phyloP scores from a whole-genome alignment of 257 asterid species.

The Hygrophila difformis region DNA sequence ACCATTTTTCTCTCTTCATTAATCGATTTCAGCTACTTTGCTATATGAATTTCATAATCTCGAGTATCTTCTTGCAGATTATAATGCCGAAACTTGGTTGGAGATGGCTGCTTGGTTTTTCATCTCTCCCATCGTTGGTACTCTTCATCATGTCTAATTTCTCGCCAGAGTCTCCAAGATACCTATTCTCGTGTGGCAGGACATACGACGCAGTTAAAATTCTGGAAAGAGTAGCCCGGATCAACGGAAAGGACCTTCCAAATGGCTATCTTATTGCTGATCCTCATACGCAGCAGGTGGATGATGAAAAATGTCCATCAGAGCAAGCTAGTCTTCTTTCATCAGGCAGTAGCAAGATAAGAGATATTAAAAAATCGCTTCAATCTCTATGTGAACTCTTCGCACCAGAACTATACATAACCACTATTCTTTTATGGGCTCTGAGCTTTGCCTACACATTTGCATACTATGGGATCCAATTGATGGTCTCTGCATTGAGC shows the following conservation, averaged over 20 bases:
- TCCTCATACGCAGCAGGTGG: neutral
- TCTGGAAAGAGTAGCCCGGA: slow-evolving; percentile 20
- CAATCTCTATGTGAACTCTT: slow-evolving; percentile 11
- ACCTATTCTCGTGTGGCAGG: slow-evolving; percentile 20
- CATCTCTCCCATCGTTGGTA: slow-evolving; percentile 22
- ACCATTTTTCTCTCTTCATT: neutral
- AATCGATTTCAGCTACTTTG: neutral
- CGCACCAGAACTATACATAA: slow-evolving; percentile 13
- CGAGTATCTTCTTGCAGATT: slow-evolving; percentile 11
- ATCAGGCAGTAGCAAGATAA: neutral
- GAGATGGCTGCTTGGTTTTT: slow-evolving; percentile 32
- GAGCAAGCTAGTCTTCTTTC: slow-evolving; percentile 15
- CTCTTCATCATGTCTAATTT: slow-evolving; percentile 15
- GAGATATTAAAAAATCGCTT: neutral
- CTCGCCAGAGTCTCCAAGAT: slow-evolving; percentile 30
- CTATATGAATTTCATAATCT: neutral
- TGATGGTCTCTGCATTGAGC: slow-evolving; percentile 22
- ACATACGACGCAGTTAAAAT: slow-evolving; percentile 12
- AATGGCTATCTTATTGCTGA: slow-evolving; percentile 14
- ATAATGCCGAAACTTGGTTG: slow-evolving; percentile 34
- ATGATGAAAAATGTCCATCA: slow-evolving; percentile 11
- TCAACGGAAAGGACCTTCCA: slow-evolving; percentile 20
- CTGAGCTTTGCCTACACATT: slow-evolving; percentile 16
- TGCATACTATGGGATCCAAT: slow-evolving; percentile 22
- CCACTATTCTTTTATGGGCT: slow-evolving; percentile 25